Evolutionary conservation across 2,329 filamentous ascomycete genomes (phyloP).

Genomic region (Raffaelea albimanens): DNA sequence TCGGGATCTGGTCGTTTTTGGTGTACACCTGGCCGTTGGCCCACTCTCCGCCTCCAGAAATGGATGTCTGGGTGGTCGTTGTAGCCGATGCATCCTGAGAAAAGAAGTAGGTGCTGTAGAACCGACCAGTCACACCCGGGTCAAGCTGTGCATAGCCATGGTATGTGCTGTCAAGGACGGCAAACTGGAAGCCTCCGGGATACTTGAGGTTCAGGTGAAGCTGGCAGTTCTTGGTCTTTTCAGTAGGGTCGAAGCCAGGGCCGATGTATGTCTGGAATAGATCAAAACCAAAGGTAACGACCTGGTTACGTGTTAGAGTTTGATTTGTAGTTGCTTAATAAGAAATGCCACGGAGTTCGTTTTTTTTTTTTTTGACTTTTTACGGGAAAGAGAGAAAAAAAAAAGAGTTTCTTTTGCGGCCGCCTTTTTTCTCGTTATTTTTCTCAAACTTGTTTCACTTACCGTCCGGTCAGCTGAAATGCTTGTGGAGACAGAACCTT

Average conservation of each 20-base stretch:
- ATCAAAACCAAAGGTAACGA: constrained; percentile 38
- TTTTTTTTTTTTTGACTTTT: too few species aligned
- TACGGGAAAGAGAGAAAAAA: too few species aligned
- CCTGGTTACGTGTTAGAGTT: too few species aligned
- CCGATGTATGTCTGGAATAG: constrained; percentile 37
- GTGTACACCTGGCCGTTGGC: constrained; percentile 34
- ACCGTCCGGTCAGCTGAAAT: constrained; percentile 32
- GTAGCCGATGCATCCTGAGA: constrained; percentile 33
- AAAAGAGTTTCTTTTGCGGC: too few species aligned
- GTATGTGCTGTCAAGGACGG: constrained; percentile 37
- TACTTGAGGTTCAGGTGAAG: constrained; percentile 36
- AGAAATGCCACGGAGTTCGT: too few species aligned
- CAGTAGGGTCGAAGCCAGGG: constrained; percentile 24
- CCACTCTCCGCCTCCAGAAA: constrained; percentile 32
- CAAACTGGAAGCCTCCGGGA: constrained; percentile 36
- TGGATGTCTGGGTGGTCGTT: constrained; percentile 33
- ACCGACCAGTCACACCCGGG: constrained; percentile 30
- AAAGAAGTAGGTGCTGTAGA: constrained; percentile 39
- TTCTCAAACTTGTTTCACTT: too few species aligned
- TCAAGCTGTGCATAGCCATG: constrained; percentile 39
- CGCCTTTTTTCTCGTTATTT: too few species aligned
- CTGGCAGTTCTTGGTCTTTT: constrained; percentile 37
- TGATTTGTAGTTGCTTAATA: too few species aligned
- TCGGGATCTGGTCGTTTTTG: constrained; percentile 33
- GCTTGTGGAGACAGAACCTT: constrained; percentile 30